Evolutionary conservation across 345 rosid species (phyloP).

Genomic region (Salix exigua): DNA sequence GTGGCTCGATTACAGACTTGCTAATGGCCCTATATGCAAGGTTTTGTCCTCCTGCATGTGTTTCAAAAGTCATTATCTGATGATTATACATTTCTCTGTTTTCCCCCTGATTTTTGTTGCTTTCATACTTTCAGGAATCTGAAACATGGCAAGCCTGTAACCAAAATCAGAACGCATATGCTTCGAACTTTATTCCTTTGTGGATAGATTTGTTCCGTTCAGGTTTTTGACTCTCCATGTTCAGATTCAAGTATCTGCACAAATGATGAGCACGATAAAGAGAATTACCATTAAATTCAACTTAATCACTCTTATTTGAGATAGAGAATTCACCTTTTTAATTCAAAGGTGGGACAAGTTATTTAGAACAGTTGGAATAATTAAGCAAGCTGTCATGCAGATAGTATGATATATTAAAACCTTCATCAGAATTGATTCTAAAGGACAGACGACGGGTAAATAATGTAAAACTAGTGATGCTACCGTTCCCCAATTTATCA

Average conservation of each 20-base stretch:
- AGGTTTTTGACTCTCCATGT: constrained; percentile 39
- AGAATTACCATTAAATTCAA: background rate
- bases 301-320: background rate
- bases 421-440: background rate
- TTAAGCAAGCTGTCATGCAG: background rate
- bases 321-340: background rate
- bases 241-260: background rate
- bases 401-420: background rate
- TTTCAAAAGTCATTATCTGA: background rate
- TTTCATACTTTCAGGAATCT: constrained; percentile 35
- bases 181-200: constrained; percentile 79
- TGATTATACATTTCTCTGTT: background rate
- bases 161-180: constrained; percentile 61
- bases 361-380: background rate
- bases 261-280: background rate
- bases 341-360: background rate
- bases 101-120: background rate
- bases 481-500: background rate
- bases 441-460: background rate
- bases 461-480: background rate
- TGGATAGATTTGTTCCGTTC: constrained; percentile 73
- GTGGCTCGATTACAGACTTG: constrained; percentile 87
- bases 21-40: constrained; percentile 22
- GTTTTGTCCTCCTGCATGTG: constrained; percentile 8
- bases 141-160: constrained; percentile 53